Evolutionary conservation across 2,329 filamentous ascomycete species (phyloP).

Genomic region (Alternaria sp.): DNA sequence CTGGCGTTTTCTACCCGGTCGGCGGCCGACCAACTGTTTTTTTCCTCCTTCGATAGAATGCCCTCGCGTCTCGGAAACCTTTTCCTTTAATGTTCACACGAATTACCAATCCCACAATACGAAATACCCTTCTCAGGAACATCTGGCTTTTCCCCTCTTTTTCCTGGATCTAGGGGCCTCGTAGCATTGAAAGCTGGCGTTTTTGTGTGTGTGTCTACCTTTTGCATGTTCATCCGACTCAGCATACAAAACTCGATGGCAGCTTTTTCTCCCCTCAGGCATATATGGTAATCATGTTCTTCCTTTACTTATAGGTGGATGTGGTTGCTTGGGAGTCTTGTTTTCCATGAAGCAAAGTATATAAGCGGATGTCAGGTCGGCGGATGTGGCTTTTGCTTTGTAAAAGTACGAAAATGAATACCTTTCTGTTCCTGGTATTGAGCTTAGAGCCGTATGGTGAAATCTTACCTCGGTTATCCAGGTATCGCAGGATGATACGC

Average conservation of each 20-base stretch:
- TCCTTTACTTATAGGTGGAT: slow-evolving; percentile 12
- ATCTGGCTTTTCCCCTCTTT: slow-evolving; percentile 15
- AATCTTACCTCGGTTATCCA: not conserved
- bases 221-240: slow-evolving; percentile 28
- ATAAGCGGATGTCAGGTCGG: slow-evolving; percentile 9
- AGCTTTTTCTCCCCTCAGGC: slow-evolving; percentile 23
- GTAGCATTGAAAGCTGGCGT: slow-evolving; percentile 41
- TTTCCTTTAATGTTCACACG: slow-evolving; percentile 33
- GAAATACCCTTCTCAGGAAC: slow-evolving; percentile 33
- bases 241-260: slow-evolving; percentile 9
- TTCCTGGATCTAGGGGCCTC: slow-evolving; percentile 19
- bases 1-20: slow-evolving; percentile 39
- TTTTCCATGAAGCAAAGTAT: slow-evolving; percentile 16
- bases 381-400: slow-evolving; percentile 17
- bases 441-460: not conserved
- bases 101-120: slow-evolving; percentile 25
- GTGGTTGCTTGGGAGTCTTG: slow-evolving; percentile 1
- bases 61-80: slow-evolving; percentile 7
- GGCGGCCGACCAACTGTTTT: slow-evolving; percentile 25
- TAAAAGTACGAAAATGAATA: slow-evolving; percentile 32
- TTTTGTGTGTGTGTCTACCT: slow-evolving; percentile 27
- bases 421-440: not conserved
- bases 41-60: slow-evolving; percentile 22
- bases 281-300: slow-evolving; percentile 39
- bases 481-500: not conserved